Conservation (phyloP, 2,329 filamentous ascomycete species). For the Apiospora malaysiana region DNA sequence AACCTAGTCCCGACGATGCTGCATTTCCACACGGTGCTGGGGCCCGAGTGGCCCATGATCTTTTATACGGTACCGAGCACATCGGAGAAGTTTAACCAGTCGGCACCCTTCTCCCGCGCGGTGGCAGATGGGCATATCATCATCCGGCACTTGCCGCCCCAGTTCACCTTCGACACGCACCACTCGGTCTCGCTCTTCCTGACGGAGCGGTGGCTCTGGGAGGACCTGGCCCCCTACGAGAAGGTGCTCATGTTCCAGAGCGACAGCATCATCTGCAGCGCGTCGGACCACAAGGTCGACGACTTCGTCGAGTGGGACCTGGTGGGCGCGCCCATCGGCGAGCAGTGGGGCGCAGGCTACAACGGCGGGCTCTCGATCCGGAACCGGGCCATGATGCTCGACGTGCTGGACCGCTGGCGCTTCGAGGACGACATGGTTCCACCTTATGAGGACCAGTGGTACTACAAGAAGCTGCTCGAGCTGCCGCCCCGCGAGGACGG, state of each 20-base stretch:
- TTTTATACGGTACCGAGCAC: slow-evolving; percentile 46
- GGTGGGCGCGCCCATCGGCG: slow-evolving; percentile 39
- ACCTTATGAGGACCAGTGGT: slow-evolving; percentile 42
- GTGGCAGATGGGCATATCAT: slow-evolving; percentile 41
- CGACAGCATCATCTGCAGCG: slow-evolving; percentile 45
- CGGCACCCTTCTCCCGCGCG: slow-evolving; percentile 45
- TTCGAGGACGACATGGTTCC: slow-evolving; percentile 29
- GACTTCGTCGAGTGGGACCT: slow-evolving; percentile 45
- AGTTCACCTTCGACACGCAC: slow-evolving; percentile 41
- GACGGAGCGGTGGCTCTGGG: slow-evolving; percentile 44
- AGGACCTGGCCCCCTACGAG: slow-evolving; percentile 40
- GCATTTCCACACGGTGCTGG: slow-evolving; percentile 47
- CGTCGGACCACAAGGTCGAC: slow-evolving; percentile 36
- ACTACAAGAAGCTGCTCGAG: slow-evolving; percentile 27
- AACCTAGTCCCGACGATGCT: slow-evolving; percentile 45
- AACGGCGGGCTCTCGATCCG: slow-evolving; percentile 43
- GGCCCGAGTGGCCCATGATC: slow-evolving; percentile 50
- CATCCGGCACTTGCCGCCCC: slow-evolving; percentile 45
- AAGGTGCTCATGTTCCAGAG: slow-evolving; percentile 47
- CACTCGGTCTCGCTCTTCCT: slow-evolving; percentile 45
- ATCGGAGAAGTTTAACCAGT: slow-evolving; percentile 25
- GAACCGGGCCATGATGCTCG: slow-evolving; percentile 36
- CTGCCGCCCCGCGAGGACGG: neutral
- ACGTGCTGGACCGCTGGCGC: slow-evolving; percentile 28
- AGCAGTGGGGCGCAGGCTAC: slow-evolving; percentile 33